Conservation (phyloP, 805 yeast species). For the Metschnikowia rubicola region DNA sequence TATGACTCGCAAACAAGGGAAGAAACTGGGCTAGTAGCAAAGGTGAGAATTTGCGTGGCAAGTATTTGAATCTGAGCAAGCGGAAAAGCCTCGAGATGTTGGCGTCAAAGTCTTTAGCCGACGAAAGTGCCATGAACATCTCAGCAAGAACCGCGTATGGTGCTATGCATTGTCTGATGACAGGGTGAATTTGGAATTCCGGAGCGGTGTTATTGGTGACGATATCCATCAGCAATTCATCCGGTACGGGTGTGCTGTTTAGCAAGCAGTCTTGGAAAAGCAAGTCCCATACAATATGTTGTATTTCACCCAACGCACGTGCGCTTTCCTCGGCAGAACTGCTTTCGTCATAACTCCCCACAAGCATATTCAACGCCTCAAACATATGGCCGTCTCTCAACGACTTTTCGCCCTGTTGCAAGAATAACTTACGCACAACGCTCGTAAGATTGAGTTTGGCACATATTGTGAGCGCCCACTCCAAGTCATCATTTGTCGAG, state of each 20-base stretch:
- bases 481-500: constrained; percentile 69
- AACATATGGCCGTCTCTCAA: constrained; percentile 52
- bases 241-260: constrained; percentile 52
- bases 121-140: constrained; percentile 36
- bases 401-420: constrained; percentile 45
- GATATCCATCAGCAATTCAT: constrained; percentile 51
- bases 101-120: constrained; percentile 7
- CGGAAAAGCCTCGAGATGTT: constrained; percentile 48
- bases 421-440: constrained; percentile 55
- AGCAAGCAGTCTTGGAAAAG: constrained; percentile 59
- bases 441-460: constrained; percentile 60
- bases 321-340: constrained; percentile 15
- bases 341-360: constrained; percentile 54
- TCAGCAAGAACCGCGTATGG: constrained; percentile 66
- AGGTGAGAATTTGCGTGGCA: constrained; percentile 49
- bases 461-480: constrained; percentile 73
- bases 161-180: constrained; percentile 63
- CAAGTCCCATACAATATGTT: constrained; percentile 52
- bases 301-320: constrained; percentile 43
- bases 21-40: constrained; percentile 47
- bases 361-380: constrained; percentile 64
- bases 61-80: constrained; percentile 38
- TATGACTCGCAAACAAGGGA: constrained; percentile 32
- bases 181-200: constrained; percentile 44
- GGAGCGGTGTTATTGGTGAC: constrained; percentile 35